These are phyloP conservation scores for Rhamnella rubrinervis DNA, from an alignment of 331 rosid species.

Conservation along the genomic window DNA sequence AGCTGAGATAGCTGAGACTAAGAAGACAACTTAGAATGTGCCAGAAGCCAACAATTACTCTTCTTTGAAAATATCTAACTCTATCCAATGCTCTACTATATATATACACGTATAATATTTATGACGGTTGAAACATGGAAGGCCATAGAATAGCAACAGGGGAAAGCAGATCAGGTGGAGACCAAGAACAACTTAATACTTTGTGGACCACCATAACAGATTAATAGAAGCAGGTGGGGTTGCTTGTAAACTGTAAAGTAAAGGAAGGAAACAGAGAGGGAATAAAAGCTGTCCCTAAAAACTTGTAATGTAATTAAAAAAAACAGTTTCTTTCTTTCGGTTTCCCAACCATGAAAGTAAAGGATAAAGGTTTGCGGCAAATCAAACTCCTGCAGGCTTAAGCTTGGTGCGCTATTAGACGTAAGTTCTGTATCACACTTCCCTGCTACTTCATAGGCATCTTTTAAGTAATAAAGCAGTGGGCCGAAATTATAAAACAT, in stretches of 20 bases:
- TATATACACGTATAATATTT: slow-evolving; percentile 9
- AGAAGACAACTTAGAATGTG: slow-evolving; percentile 18
- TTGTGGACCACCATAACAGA: slow-evolving; percentile 53
- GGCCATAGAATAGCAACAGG: slow-evolving; percentile 32
- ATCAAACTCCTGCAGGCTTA: slow-evolving; percentile 32
- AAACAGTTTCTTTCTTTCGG: slow-evolving; percentile 71
- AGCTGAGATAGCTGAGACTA: too few species aligned
- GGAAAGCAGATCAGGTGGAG: slow-evolving; percentile 36
- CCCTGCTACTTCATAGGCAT: slow-evolving; percentile 24
- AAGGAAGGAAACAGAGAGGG: slow-evolving; percentile 23
- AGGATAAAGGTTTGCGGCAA: slow-evolving; percentile 58
- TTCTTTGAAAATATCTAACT: slow-evolving; percentile 36
- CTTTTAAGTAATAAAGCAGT: slow-evolving; percentile 7
- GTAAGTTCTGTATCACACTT: slow-evolving; percentile 23
- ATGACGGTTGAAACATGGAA: slow-evolving; percentile 35
- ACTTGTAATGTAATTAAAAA: slow-evolving; percentile 41
- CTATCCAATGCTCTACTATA: slow-evolving; percentile 40
- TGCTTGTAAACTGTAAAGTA: slow-evolving; percentile 25
- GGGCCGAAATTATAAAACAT: slow-evolving; percentile 15
- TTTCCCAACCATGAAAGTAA: slow-evolving; percentile 67
- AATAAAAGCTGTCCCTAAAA: slow-evolving; percentile 46
- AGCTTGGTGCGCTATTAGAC: slow-evolving; percentile 21
- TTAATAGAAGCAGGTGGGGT: slow-evolving; percentile 43
- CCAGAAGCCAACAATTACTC: slow-evolving; percentile 1
- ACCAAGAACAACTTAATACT: slow-evolving; percentile 30